These are phyloP conservation scores for Arthrobotrys sinensis DNA, from an alignment of 2,329 filamentous ascomycete genomes.

Conservation along the genomic window DNA sequence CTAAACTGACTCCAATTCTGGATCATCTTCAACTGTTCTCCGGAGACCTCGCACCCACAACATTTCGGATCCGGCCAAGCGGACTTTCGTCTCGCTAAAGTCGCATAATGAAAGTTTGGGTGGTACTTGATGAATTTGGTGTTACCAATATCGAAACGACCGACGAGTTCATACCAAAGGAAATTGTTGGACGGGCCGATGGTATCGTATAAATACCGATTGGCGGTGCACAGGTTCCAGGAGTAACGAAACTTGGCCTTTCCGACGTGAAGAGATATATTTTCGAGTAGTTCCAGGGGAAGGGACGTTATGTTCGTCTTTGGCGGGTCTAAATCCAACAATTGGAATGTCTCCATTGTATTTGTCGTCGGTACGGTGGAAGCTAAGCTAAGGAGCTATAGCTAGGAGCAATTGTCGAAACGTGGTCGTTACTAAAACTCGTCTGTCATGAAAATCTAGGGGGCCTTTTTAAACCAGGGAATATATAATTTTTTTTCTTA, in stretches of 20 bases:
- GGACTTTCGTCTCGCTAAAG: constrained; percentile 13
- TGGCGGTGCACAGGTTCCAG: not conserved
- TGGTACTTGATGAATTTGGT: constrained; percentile 26
- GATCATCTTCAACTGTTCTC: not conserved
- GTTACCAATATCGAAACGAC: constrained; percentile 6
- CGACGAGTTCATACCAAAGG: constrained; percentile 19
- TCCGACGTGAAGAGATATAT: constrained; percentile 21
- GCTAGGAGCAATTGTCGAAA: too few species aligned
- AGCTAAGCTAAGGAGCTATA: too few species aligned
- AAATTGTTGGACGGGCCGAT: constrained; percentile 32
- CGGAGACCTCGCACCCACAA: constrained; percentile 14
- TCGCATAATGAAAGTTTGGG: constrained; percentile 17
- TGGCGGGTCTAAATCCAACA: not conserved
- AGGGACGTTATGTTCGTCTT: constrained; percentile 18
- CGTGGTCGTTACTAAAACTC: too few species aligned
- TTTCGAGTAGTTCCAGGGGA: constrained; percentile 24
- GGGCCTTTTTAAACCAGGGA: too few species aligned
- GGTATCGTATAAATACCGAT: not conserved
- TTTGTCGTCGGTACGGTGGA: not conserved
- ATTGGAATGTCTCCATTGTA: constrained; percentile 9
- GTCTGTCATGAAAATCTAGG: too few species aligned
- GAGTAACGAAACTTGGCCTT: not conserved
- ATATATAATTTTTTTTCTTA: not conserved
- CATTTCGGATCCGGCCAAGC: constrained; percentile 14
- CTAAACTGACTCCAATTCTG: constrained; percentile 15